Evolutionary conservation across 2,329 filamentous ascomycete species (phyloP), one percentile per base, ranked within the genome.

Genomic region (Phoma sp.): DNA sequence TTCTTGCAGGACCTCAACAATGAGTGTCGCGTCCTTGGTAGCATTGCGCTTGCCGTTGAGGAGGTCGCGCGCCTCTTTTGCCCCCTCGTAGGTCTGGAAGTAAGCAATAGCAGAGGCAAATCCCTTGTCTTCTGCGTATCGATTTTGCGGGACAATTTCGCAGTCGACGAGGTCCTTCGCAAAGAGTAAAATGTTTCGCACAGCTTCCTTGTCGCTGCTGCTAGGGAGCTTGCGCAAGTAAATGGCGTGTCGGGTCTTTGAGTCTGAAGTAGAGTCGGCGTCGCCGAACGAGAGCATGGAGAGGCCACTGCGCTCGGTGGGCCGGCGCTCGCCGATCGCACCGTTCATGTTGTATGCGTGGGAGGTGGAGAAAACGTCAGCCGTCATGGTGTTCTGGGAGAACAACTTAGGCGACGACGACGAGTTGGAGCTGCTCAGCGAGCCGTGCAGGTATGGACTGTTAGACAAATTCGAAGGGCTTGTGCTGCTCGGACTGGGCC

Each of bases 171-270:
- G 78, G 58, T 87, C 84, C 62, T 85, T 84, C 18, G 85, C 83
- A 62, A 88, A 88, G n/a, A 87, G 77, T 5, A 88, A 76, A 78
- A 88, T 86, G 68, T 82, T 85, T 60, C 82, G 80, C 51, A 88
- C 78, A 14, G 82, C 78, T 58, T 87, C 85, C 45, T 78, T 73
- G 64, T 80, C 83, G 38, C 81, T 86, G 67, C 80, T 85, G 55
- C 77, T 79, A 4, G 85, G 83, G 11, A 88, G 77, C 62, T 81
- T 84, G 65, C 84, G 83, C 75, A 88, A 78, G 50, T 85, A 71
- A 56, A 88, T 77, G 47, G 72, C 65, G 44, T 73, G 66, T 30
- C 61, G 61, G 39, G 50, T 58, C 41, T 67, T 69, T 45, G 52
- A 46, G 5, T 68, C 67, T 32, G 65, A 55, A 41, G 56, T 63